Evolutionary conservation across 2,329 filamentous ascomycete species (phyloP), one percentile per base, ranked within the genome.

Genomic region (Colletotrichum scovillei): DNA sequence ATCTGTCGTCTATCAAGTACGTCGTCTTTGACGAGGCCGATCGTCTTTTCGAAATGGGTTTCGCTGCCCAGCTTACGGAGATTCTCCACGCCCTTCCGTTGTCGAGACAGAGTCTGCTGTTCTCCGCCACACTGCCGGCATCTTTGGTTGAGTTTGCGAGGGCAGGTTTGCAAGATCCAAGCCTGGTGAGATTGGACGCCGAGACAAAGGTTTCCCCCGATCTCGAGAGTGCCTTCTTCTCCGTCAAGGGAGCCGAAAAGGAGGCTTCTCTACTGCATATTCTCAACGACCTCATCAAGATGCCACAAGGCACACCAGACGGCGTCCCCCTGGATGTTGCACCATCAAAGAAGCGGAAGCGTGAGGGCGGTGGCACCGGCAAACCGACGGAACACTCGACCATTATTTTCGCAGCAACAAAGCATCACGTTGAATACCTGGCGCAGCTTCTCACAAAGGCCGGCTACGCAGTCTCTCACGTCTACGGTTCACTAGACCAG

Each of bases 11-110:
- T 4, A 92, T 99, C 74, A 90, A 91, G 77, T 99, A 99, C 79
- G 94, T 98, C 28, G 97, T 99, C 9, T 99, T 99, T 76, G 97
- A 99, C 81, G 97, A 99, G 82, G 97, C 97, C 1, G 97, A 99
- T 87, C 91, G 97, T 67, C 87, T 99, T 24, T 99, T 99, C 82
- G 97, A 99, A 81, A 98, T 99, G 96, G 97, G 97, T 78, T 99
- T 99, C 81, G 95, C 95, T 5, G 92, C 94, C 4, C 97, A 99
- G 80, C 86, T 99, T 77, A 93, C 94, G 1, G 97, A 99, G 81
- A 98, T 98, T 86, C 86, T 99, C 64, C 92, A 98, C 79, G 94
- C 95, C 0, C 86, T 99, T 19, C 97, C 97, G 1, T 86, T 90
- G 0, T 93, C 92, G 28, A 90, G 97, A 72, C 97, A 99, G 81